phyloP scores from a whole-genome alignment of 495 filamentous ascomycete genomes.

The Penicillium crystallinum region DNA sequence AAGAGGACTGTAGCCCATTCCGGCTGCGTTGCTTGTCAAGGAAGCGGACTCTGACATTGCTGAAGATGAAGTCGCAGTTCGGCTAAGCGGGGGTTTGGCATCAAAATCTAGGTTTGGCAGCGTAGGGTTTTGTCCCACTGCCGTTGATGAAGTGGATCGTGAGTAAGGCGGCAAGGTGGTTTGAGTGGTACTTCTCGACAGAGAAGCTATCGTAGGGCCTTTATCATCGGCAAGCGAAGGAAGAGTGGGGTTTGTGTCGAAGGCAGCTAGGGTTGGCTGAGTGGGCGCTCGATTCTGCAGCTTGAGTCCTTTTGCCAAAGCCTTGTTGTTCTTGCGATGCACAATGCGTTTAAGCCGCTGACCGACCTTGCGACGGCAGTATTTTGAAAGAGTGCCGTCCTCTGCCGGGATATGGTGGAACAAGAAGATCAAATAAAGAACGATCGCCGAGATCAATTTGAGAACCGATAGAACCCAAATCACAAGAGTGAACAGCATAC shows the following conservation, averaged over 20 bases:
- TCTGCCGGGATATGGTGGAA: constrained; percentile 78
- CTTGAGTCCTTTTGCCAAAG: constrained; percentile 67
- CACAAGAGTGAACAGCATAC: constrained; percentile 87
- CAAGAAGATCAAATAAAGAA: constrained; percentile 82
- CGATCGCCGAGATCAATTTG: constrained; percentile 61
- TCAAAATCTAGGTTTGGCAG: constrained; percentile 23
- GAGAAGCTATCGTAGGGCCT: constrained; percentile 51
- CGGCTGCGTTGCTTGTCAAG: constrained; percentile 16
- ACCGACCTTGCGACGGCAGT: constrained; percentile 87
- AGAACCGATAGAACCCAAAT: constrained; percentile 83
- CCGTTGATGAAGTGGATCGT: constrained; percentile 12
- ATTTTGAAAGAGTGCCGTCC: constrained; percentile 74
- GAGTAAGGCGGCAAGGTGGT: constrained; percentile 53
- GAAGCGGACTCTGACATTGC: constrained; percentile 23
- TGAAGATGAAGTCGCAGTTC: constrained; percentile 22
- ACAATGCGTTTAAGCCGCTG: constrained; percentile 76
- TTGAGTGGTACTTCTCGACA: constrained; percentile 63
- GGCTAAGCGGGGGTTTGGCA: constrained; percentile 16
- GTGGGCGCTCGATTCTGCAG: constrained; percentile 53
- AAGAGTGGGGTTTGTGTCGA: constrained; percentile 58
- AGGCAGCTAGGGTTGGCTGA: constrained; percentile 46
- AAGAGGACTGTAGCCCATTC: constrained; percentile 23
- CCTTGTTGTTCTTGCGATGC: constrained; percentile 74
- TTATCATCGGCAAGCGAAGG: constrained; percentile 58
- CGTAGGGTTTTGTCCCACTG: constrained; percentile 12